Conservation (phyloP, 1,284 basidiomycete species). For the Coniferiporia sulphurascens region DNA sequence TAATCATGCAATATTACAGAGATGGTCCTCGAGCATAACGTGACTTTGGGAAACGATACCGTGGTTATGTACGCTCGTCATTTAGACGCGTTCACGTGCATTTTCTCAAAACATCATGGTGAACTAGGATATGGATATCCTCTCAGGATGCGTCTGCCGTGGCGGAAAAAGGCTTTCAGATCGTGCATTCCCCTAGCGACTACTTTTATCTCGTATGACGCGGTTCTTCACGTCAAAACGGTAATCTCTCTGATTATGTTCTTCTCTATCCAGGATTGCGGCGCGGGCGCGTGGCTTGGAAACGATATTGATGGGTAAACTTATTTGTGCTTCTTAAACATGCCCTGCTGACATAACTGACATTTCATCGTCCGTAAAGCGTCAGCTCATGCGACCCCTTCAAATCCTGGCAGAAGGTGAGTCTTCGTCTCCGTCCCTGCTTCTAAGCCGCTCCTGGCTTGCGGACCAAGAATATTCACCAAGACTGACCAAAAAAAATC, state of each 20-base stretch:
- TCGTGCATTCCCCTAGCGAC: slow-evolving; percentile 66
- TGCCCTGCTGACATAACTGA: not conserved
- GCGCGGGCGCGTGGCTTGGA: slow-evolving; percentile 76
- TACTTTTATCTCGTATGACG: slow-evolving; percentile 65
- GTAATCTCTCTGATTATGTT: not conserved
- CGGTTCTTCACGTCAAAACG: not conserved
- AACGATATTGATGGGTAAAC: slow-evolving; percentile 32
- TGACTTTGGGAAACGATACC: slow-evolving; percentile 61
- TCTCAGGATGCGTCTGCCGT: slow-evolving; percentile 55
- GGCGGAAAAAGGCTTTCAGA: slow-evolving; percentile 50
- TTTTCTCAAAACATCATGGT: slow-evolving; percentile 17
- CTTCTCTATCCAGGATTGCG: slow-evolving; percentile 44
- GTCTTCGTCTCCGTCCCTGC: not conserved
- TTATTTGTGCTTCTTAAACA: not conserved
- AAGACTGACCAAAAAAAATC: too few relatives aligned
- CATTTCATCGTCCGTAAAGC: slow-evolving; percentile 16
- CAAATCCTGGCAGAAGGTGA: slow-evolving; percentile 62
- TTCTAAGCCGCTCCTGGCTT: not conserved
- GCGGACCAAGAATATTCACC: too few relatives aligned
- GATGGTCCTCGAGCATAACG: slow-evolving; percentile 64
- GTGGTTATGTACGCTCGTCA: slow-evolving; percentile 49
- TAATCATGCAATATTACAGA: slow-evolving; percentile 34
- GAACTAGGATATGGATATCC: slow-evolving; percentile 54
- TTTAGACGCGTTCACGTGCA: not conserved
- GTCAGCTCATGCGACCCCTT: slow-evolving; percentile 68